Evolutionary conservation across 306 rosid genomes (phyloP), one percentile per base, ranked within the genome.

Genomic region (Inga laurina): DNA sequence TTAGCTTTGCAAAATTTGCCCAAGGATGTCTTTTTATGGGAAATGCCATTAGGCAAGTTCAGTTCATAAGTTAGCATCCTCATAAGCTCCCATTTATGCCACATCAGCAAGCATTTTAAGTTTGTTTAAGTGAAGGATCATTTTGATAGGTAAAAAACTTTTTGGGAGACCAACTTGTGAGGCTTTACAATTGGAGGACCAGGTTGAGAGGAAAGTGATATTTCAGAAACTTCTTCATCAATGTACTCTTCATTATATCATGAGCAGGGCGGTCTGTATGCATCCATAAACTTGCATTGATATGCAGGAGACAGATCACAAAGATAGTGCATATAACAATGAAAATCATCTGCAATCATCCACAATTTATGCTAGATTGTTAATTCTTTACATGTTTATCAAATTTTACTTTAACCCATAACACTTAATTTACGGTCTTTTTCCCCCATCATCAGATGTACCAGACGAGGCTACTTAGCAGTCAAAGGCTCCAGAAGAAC

Each of bases 341-440:
- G 0, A 32, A 15, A 66, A 84, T 52, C 19, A 27, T 65, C 32
- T 52, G 21, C 0, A 39, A 73, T 14, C 76, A 74, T 84, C 41
- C 35, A 41, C 69, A 73, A 39, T 80, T 69, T 13, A 56, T 24
- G 82, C 46, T 13, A 22, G 45, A 43, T 64, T 43, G 8, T 14
- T 16, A 8, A 69, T 45, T 75, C 68, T 56, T 85, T 57, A n/a
- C 69, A 64, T n/a, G 41, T 76, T 51, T 45, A 44, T 43, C 74
- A 46, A 56, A 41, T 46, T 57, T 71, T 27, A 43, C 45, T 48
- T 21, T 48, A 56, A 34, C 22, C 80, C 73, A 65, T n/a, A 35
- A 34, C 27, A 51, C 57, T 48, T 70, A 24, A 24, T 39, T 76
- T 22, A n/a, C 70, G 22, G 30, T 46, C 37, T 68, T 56, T 41